phyloP scores from a whole-genome alignment of 2,329 filamentous ascomycete genomes.

The Oidium heveae region DNA sequence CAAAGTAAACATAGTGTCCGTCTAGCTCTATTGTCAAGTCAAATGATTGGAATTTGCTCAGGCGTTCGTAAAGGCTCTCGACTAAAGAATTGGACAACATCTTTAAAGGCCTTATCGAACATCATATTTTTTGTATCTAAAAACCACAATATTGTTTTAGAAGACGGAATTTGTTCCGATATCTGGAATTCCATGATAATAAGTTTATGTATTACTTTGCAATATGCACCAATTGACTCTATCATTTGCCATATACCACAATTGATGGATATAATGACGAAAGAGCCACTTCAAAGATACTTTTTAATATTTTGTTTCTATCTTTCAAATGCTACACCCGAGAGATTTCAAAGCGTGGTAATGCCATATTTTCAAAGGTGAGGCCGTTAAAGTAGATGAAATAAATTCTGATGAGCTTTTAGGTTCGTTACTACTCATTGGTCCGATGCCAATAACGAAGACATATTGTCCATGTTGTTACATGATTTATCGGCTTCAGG shows the following conservation, averaged over 20 bases:
- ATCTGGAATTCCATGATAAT: slow-evolving; percentile 34
- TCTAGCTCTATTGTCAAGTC: slow-evolving; percentile 23
- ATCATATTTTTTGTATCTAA: slow-evolving; percentile 25
- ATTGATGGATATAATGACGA: slow-evolving; percentile 38
- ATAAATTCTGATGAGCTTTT: not conserved
- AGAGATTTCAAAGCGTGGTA: slow-evolving; percentile 56
- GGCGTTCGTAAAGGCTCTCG: slow-evolving; percentile 62
- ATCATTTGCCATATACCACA: slow-evolving; percentile 43
- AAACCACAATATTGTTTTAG: slow-evolving; percentile 10
- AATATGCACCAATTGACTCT: slow-evolving; percentile 54
- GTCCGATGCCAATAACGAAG: slow-evolving; percentile 38
- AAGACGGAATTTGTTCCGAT: slow-evolving; percentile 12
- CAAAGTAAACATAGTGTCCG: slow-evolving; percentile 14
- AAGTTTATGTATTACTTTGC: slow-evolving; percentile 40
- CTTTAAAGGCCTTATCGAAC: slow-evolving; percentile 30
- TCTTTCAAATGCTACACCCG: slow-evolving; percentile 45
- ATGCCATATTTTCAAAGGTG: slow-evolving; percentile 59
- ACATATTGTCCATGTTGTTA: slow-evolving; percentile 41
- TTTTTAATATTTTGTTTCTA: slow-evolving; percentile 74
- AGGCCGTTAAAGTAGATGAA: not conserved
- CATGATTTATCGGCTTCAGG: slow-evolving; percentile 34
- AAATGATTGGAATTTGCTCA: slow-evolving; percentile 41
- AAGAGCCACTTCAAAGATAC: slow-evolving; percentile 38
- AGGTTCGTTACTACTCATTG: slow-evolving; percentile 57
- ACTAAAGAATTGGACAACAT: slow-evolving; percentile 41